Conservation (phyloP, 2,329 filamentous ascomycete genomes). For the Ophiosphaerella herpotricha region DNA sequence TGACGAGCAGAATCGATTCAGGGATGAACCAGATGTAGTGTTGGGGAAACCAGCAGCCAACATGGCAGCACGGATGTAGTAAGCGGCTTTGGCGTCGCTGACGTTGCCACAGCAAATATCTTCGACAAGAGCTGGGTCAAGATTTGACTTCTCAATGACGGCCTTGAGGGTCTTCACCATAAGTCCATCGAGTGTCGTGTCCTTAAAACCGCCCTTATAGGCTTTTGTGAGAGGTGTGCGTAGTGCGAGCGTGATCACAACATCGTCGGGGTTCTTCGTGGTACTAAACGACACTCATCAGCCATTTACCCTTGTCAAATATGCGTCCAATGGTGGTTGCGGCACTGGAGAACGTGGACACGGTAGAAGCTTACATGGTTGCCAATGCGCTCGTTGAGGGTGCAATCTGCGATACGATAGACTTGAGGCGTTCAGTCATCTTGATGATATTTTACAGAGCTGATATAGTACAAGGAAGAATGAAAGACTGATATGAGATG, state of each 20-base stretch:
- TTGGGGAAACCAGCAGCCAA: constrained; percentile 94
- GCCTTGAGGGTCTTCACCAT: constrained; percentile 79
- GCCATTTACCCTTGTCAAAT: constrained; percentile 3
- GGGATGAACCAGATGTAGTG: constrained; percentile 77
- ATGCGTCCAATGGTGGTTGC: too few species aligned
- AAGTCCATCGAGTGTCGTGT: constrained; percentile 86
- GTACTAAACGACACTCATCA: constrained; percentile 60
- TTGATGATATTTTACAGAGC: constrained; percentile 8
- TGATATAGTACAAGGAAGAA: background rate
- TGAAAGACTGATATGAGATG: background rate
- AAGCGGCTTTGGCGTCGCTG: constrained; percentile 81
- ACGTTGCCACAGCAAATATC: constrained; percentile 95
- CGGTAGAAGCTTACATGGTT: constrained; percentile 68
- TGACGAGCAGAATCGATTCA: constrained; percentile 97
- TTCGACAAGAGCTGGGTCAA: constrained; percentile 81
- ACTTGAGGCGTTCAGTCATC: constrained; percentile 77
- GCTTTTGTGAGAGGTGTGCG: constrained; percentile 89
- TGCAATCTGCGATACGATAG: constrained; percentile 83
- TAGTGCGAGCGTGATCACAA: constrained; percentile 91
- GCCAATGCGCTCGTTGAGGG: constrained; percentile 72
- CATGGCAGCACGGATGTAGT: constrained; percentile 85
- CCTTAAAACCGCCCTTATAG: constrained; percentile 92
- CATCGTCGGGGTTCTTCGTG: constrained; percentile 90
- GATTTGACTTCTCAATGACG: constrained; percentile 66
- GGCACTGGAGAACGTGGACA: background rate